phyloP scores from a whole-genome alignment of 176 grass and related monocot genomes.

The Alloteropsis semialata region DNA sequence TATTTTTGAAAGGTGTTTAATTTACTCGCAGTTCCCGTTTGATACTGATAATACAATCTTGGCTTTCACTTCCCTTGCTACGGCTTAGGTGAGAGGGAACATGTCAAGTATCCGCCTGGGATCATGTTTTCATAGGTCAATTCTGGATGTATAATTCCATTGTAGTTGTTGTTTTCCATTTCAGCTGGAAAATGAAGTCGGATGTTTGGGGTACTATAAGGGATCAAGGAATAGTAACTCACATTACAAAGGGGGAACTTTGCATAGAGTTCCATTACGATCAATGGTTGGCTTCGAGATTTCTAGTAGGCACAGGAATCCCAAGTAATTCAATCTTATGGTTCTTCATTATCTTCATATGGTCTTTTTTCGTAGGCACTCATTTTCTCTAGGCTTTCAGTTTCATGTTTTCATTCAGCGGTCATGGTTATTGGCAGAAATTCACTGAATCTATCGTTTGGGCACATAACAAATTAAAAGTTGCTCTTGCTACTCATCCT shows the following conservation, averaged over 20 bases:
- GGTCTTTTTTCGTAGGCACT: background rate
- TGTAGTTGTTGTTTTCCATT: background rate
- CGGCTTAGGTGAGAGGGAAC: background rate
- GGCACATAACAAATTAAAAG: constrained; percentile 4
- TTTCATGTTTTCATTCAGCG: background rate
- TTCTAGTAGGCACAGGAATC: background rate
- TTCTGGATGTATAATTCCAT: background rate
- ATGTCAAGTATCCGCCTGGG: background rate
- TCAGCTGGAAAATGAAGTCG: background rate
- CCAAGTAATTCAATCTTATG: background rate
- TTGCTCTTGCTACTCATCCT: background rate
- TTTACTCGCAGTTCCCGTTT: too few species aligned
- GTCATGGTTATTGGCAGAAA: background rate
- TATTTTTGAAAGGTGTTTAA: too few species aligned
- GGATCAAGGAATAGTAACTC: background rate
- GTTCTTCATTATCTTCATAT: background rate
- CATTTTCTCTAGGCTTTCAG: background rate
- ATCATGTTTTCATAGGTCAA: background rate
- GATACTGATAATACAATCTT: too few species aligned
- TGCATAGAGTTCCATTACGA: background rate
- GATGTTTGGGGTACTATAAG: background rate
- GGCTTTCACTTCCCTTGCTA: background rate
- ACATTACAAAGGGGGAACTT: background rate
- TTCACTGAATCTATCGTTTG: background rate
- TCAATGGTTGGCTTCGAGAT: background rate